These are phyloP conservation scores for Hordeum vulgare DNA, from an alignment of 176 grass and related monocot species.

Conservation along the genomic window MorexV3_pseudomolecules_assembly NC_058521.1:496867456-496867955, in stretches of 20 bases:
- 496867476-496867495: background rate
- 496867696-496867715: background rate
- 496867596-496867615: background rate
- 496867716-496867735: background rate
- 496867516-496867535: background rate
- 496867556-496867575: background rate
- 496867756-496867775: background rate
- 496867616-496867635: background rate
- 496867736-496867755: background rate
- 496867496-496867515: background rate
- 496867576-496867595: background rate
- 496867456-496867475: background rate
- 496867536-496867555: background rate
- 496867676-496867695: background rate
- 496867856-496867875: constrained; percentile 71
- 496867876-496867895: constrained; percentile 24
- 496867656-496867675: background rate
- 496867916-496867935: background rate
- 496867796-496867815: constrained; percentile 88
- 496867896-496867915: constrained; percentile 17
- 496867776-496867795: constrained; percentile 68
- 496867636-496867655: background rate
- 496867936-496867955: constrained; percentile 35
- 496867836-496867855: constrained; percentile 66
- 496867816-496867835: constrained; percentile 77